A percentile compares a stretch with the other conserved stretches of the same genome.
phyloP scores from a whole-genome alignment of 1,284 basidiomycete species.

The Leccinum fuscescens region DNA sequence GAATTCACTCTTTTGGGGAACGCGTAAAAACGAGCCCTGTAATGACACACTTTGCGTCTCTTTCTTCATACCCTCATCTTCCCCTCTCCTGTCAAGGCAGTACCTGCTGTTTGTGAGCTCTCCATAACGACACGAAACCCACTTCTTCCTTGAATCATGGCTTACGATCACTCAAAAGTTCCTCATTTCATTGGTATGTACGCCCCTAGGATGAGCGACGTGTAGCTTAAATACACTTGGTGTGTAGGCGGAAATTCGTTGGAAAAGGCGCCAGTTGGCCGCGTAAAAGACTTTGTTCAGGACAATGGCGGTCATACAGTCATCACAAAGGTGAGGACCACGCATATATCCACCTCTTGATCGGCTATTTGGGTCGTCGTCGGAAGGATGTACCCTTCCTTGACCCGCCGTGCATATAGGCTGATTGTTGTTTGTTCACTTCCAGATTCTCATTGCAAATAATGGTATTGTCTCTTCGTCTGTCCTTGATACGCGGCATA shows the following conservation, averaged over 20 bases:
- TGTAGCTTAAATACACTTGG: conserved; percentile 18
- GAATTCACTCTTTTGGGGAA: conserved; percentile 33
- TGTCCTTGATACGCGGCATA: conserved; percentile 14
- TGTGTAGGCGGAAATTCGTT: conserved; percentile 86
- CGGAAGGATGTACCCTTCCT: not conserved
- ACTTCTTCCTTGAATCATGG: conserved; percentile 38
- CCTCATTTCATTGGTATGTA: conserved; percentile 80
- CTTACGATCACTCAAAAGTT: conserved; percentile 77
- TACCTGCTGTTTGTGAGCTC: conserved; percentile 3
- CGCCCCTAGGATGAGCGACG: conserved; percentile 15
- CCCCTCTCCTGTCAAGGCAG: conserved; percentile 7
- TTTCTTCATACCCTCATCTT: conserved; percentile 24
- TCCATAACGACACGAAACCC: conserved; percentile 10
- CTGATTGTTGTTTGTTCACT: conserved; percentile 13
- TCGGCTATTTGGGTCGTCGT: conserved; percentile 5
- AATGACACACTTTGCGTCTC: conserved; percentile 6
- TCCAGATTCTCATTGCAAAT: conserved; percentile 91
- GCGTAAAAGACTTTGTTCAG: conserved; percentile 91
- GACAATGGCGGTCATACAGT: conserved; percentile 94
- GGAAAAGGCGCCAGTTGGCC: conserved; percentile 77
- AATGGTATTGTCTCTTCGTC: conserved; percentile 62
- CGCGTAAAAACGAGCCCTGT: conserved; percentile 16
- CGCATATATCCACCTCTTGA: conserved; percentile 20
- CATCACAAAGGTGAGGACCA: conserved; percentile 84
- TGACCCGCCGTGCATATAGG: not conserved